phyloP scores from a whole-genome alignment of 192 early-diverging fungal species.

The Coemansia sp. region DNA sequence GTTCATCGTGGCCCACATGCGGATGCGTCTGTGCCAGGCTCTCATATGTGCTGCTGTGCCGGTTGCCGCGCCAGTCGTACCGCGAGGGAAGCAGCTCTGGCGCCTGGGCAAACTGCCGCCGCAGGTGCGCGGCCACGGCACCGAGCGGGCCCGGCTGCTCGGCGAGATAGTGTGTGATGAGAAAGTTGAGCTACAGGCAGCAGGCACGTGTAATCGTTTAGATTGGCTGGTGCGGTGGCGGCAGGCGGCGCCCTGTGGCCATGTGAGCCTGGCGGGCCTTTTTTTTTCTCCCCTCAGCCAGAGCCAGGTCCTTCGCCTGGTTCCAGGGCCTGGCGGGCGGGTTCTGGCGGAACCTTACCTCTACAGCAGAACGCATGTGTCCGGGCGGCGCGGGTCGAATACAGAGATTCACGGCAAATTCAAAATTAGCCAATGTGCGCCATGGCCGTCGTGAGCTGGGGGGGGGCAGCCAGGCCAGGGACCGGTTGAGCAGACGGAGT shows the following conservation, averaged over 20 bases:
- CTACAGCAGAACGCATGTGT: too few species aligned
- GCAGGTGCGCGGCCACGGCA: conserved; percentile 51
- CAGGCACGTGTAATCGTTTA: background rate
- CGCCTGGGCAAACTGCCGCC: conserved; percentile 21
- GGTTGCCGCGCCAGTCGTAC: conserved; percentile 63
- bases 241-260: background rate
- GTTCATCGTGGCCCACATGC: conserved; percentile 14
- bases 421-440: too few species aligned
- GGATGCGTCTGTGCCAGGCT: conserved; percentile 52
- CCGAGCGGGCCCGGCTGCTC: conserved; percentile 47
- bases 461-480: too few species aligned
- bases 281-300: background rate
- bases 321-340: background rate
- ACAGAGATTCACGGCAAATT: too few species aligned
- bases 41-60: conserved; percentile 48
- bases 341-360: background rate
- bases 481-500: too few species aligned
- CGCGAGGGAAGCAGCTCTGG: conserved; percentile 58
- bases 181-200: conserved; percentile 58
- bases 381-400: background rate
- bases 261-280: background rate
- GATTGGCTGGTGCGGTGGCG: background rate
- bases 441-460: too few species aligned
- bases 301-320: background rate
- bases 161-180: conserved; percentile 65